Evolutionary conservation across 192 early-diverging fungal genomes (phyloP), one percentile per base, ranked within the genome.

Genomic region (Entrophospora sp.): DNA sequence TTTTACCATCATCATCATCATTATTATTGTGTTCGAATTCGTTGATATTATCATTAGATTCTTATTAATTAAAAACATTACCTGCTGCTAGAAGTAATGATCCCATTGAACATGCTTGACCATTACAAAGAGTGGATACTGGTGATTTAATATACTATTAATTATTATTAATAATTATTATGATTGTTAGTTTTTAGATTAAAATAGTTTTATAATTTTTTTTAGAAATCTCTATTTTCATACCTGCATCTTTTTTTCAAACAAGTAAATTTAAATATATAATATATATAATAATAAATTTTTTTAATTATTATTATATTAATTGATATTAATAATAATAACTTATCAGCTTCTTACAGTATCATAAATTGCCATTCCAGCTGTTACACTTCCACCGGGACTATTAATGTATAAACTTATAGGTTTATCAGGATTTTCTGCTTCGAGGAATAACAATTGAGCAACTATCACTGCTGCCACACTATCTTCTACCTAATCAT

Each of bases 71-170:
- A n/a, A 22, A 44, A 2, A 36, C 22, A 57, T 35, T 73, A 79
- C 77, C 94, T 14, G 94, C 93, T 5, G 92, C 80, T 52, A 99
- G 71, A 12, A 99, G 79, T 51, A 99, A 78, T 45, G 95, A 97
- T 7, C 91, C 96, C 96, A 99, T 99, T 0, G 93, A 95, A 66
- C 93, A 96, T 3, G 96, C 95, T 76, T 99, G 96, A 20, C 96
- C 96, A 51, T 91, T 91, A 73, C 96, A 99, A 35, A 97, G 75
- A 8, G 96, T 99, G 18, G 89, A 82, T 0, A 99, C 92, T 0
- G 96, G 92, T 14, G 83, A 87, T 80, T 90, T 85, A 32, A 98
- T 93, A 58, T 96, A 96, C 84, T 98, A 76, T 77, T 72, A 61
- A 62, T 22, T 22, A n/a, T 7, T n/a, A n/a, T n/a, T n/a, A n/a